A percentile compares a stretch with the other conserved stretches of the same genome.
These are phyloP conservation scores for Cnidoscolus chayamansa DNA, from an alignment of 441 rosid genomes.

Conservation along the genomic window DNA sequence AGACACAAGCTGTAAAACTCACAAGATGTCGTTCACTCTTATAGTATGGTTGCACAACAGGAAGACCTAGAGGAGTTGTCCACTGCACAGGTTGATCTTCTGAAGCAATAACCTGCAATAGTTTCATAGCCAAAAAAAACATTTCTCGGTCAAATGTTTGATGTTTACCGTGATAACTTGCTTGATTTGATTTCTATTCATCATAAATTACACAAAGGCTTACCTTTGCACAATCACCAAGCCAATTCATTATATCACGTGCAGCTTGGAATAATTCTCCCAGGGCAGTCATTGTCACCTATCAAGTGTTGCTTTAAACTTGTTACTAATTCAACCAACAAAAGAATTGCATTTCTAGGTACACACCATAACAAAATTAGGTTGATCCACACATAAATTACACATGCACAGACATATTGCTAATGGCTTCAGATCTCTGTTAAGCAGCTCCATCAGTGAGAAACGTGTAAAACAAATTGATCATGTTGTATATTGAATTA, in stretches of 20 bases:
- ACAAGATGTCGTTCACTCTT: slow-evolving; percentile 75
- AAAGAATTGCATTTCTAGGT: neutral
- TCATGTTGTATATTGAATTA: neutral
- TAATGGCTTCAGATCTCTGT: neutral
- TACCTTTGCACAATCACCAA: slow-evolving; percentile 96
- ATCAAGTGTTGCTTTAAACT: slow-evolving; percentile 13
- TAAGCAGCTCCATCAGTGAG: slow-evolving; percentile 1
- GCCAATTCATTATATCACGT: slow-evolving; percentile 93
- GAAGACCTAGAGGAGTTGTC: slow-evolving; percentile 98
- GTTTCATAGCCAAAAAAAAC: slow-evolving; percentile 20
- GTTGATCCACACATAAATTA: slow-evolving; percentile 6
- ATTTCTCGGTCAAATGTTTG: slow-evolving; percentile 10
- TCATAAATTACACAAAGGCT: neutral
- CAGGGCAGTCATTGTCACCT: slow-evolving; percentile 94
- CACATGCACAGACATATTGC: neutral
- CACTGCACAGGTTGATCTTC: slow-evolving; percentile 85
- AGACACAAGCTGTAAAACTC: slow-evolving; percentile 31
- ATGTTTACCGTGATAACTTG: slow-evolving; percentile 1
- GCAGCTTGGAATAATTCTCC: slow-evolving; percentile 93
- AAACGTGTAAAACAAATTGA: neutral
- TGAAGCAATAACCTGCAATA: slow-evolving; percentile 66
- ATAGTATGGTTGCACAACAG: slow-evolving; percentile 91
- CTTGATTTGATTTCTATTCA: slow-evolving; percentile 10
- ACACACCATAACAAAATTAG: neutral
- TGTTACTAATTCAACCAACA: slow-evolving; percentile 11